Conservation (phyloP, 176 grass and related monocot genomes). For the Echinochloa phyllopogon region DNA sequence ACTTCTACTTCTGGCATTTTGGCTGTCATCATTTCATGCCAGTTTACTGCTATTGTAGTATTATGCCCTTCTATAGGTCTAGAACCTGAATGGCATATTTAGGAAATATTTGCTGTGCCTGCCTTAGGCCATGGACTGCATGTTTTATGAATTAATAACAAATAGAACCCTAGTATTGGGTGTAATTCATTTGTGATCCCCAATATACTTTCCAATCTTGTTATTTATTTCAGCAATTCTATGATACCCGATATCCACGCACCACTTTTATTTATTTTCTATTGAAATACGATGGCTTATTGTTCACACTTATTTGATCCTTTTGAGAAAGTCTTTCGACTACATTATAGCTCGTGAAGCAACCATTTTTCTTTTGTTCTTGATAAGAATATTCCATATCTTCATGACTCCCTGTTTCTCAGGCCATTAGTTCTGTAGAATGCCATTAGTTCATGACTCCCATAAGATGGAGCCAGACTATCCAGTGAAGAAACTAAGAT, state of each 20-base stretch:
- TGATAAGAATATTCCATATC: background rate
- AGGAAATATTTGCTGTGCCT: slow-evolving; percentile 14
- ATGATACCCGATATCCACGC: slow-evolving; percentile 4
- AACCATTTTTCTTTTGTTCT: background rate
- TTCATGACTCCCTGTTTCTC: background rate
- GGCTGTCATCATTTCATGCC: background rate
- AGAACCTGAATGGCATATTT: background rate
- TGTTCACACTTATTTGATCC: background rate
- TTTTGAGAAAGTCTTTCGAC: background rate
- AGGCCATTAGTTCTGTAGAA: background rate
- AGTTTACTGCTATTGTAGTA: slow-evolving; percentile 24
- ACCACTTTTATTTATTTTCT: slow-evolving; percentile 14
- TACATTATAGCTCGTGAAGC: background rate
- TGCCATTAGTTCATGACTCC: background rate
- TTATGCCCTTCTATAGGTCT: background rate
- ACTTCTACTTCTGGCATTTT: slow-evolving; percentile 6
- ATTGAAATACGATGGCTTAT: slow-evolving; percentile 9
- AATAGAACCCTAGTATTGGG: slow-evolving; percentile 8
- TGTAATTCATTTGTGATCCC: slow-evolving; percentile 13
- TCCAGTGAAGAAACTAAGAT: background rate
- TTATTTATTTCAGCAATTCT: slow-evolving; percentile 27
- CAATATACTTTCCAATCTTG: slow-evolving; percentile 11
- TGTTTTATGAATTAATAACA: slow-evolving; percentile 20
- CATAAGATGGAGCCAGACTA: background rate
- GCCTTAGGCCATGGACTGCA: slow-evolving; percentile 14